Percentiles rank a stretch among this genome's conserved stretches.
phyloP scores from a whole-genome alignment of 2,329 filamentous ascomycete species.

The Sclerotinia minor region DNA sequence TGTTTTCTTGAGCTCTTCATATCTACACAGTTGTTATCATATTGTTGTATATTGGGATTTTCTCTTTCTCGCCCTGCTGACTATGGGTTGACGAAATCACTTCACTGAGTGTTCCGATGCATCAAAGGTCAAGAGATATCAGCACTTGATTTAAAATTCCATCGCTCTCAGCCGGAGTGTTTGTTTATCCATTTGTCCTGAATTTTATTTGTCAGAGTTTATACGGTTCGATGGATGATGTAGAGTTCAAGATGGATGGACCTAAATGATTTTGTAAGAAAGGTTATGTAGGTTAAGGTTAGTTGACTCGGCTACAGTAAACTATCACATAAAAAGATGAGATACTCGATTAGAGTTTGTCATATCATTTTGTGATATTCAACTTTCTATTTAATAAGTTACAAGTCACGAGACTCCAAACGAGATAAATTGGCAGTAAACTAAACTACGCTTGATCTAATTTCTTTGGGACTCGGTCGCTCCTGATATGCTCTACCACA shows the following conservation, averaged over 20 bases:
- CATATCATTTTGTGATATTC: no score
- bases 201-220: neutral
- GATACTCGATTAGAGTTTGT: no score
- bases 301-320: no score
- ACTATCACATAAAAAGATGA: no score
- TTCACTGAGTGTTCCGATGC: conserved; percentile 14
- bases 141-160: neutral
- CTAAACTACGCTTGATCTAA: neutral
- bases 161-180: neutral
- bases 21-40: neutral
- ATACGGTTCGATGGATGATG: neutral
- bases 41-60: neutral
- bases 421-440: no score
- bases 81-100: conserved; percentile 18
- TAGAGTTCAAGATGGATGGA: no score
- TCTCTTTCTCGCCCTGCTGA: neutral
- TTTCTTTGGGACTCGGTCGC: neutral
- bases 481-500: neutral
- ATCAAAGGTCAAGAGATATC: neutral
- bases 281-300: no score
- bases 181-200: neutral
- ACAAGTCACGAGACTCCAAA: neutral
- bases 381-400: no score
- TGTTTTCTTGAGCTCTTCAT: neutral
- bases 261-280: no score